Percentiles rank a stretch among this genome's conserved stretches.
Conservation (phyloP, 2,329 filamentous ascomycete species). For the Pseudocercospora vitis region DNA sequence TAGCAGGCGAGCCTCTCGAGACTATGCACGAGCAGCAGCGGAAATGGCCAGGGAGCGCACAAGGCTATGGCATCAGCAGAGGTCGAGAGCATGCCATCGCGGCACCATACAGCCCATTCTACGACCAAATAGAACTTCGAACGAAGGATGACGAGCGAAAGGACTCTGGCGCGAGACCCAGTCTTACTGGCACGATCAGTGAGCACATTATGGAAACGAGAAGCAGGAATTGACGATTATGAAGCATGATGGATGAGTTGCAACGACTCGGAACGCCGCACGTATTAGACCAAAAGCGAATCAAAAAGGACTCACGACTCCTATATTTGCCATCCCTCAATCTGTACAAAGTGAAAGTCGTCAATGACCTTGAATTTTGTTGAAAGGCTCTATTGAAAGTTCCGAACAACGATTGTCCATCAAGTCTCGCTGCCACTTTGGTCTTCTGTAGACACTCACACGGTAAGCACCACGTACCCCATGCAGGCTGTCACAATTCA, state of each 20-base stretch:
- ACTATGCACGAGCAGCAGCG: slow-evolving; percentile 80
- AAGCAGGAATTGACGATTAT: slow-evolving; percentile 22
- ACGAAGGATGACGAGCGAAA: slow-evolving; percentile 22
- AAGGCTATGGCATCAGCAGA: slow-evolving; percentile 21
- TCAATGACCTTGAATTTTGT: too few species aligned
- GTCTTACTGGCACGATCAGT: slow-evolving; percentile 26
- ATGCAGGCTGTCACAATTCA: too few species aligned
- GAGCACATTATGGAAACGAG: slow-evolving; percentile 36
- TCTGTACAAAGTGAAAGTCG: too few species aligned
- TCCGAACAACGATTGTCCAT: too few species aligned
- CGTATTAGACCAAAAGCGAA: slow-evolving; percentile 8
- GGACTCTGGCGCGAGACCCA: slow-evolving; percentile 25
- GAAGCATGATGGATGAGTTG: slow-evolving; percentile 4
- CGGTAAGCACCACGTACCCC: too few species aligned
- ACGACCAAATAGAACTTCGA: slow-evolving; percentile 45
- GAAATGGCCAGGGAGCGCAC: slow-evolving; percentile 53
- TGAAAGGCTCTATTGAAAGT: too few species aligned
- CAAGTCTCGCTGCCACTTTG: too few species aligned
- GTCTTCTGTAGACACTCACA: too few species aligned
- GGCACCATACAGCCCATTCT: slow-evolving; percentile 60
- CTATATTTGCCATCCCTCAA: neutral
- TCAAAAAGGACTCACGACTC: neutral
- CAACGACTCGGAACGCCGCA: slow-evolving; percentile 3
- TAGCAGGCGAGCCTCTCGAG: slow-evolving; percentile 82
- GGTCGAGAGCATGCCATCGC: slow-evolving; percentile 54